Evolutionary conservation across 2,329 filamentous ascomycete species (phyloP), one percentile per base, ranked within the genome.

Genomic region (Metarhizium sp.): DNA sequence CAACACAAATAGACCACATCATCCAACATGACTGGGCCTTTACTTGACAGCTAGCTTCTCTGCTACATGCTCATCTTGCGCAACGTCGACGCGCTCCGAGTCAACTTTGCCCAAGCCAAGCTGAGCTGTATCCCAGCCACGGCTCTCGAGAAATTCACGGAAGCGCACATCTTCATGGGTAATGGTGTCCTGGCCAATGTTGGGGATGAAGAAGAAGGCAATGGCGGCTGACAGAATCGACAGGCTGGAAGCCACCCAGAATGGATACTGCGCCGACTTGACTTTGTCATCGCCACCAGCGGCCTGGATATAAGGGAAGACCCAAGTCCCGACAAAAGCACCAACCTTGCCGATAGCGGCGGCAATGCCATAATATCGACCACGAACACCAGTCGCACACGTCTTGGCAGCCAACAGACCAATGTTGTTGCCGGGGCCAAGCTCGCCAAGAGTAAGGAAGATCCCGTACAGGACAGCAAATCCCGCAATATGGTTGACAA

Each of bases 371-470:
- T 87, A 87, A 70, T 86, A 87, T 47, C 75, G 76, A 2, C 91
- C 92, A 46, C 91, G 82, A 16, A 96, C 86, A 18, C 88, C 87
- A 4, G 92, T 96, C 0, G 92, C 90, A 63, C 86, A 92, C 2
- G 89, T 92, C 75, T 96, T 96, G 50, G 88, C 87, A 0, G 92
- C 91, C 38, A 95, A 71, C 0, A 96, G 79, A 2, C 91, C 91
- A 61, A 96, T 95, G 68, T 96, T 96, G 74, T 96, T 88, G 13
- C 92, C 92, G 0, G 92, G 90, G 0, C 92, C 92, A 43, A 95
- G 73, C 69, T 73, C 70, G 43, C 71, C 71, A 2, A 72, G 67
- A 1, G 70, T 64, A 43, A 68, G 61, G 59, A 73, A 73, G 30
- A 73, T 69, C 2, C 70, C 71, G 5, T 70, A 72, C 0, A 73